These are phyloP conservation scores for Phytophthora macrochlamydospora DNA, from an alignment of 352 stramenopile genomes.

Conservation along the genomic window DNA sequence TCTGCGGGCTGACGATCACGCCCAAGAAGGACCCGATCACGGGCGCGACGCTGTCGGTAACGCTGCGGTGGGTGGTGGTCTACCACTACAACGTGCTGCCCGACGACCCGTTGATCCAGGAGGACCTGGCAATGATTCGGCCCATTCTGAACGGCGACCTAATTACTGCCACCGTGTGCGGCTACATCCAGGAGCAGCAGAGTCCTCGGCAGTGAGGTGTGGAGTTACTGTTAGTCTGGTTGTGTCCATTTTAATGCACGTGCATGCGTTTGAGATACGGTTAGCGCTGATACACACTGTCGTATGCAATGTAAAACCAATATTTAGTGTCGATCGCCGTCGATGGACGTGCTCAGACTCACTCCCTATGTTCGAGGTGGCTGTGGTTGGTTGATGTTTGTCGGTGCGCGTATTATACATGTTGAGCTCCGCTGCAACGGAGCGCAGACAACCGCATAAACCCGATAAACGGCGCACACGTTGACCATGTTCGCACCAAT, in stretches of 20 bases:
- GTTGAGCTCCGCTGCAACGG: no score
- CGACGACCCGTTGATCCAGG: constrained; percentile 27
- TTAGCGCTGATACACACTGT: not conserved
- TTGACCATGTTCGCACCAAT: no score
- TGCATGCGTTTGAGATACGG: not conserved
- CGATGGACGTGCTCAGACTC: not conserved
- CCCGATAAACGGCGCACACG: no score
- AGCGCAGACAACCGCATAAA: no score
- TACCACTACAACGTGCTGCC: constrained; percentile 44
- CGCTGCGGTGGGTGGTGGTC: constrained; percentile 33
- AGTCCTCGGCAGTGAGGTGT: constrained; percentile 3
- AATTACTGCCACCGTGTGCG: constrained; percentile 37
- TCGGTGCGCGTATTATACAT: no score
- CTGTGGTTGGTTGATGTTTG: no score
- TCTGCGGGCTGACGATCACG: constrained; percentile 34
- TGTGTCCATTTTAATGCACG: not conserved
- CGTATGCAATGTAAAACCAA: not conserved
- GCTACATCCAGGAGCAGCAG: constrained; percentile 36
- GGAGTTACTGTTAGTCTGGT: constrained; percentile 1
- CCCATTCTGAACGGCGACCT: constrained; percentile 54
- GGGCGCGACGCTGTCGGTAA: constrained; percentile 21
- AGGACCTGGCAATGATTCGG: constrained; percentile 34
- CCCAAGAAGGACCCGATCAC: constrained; percentile 27
- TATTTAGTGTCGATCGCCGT: not conserved
- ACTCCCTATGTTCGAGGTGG: no score